Evolutionary conservation across 2,329 filamentous ascomycete species (phyloP).

Genomic region (Periglandula ipomoeae): DNA sequence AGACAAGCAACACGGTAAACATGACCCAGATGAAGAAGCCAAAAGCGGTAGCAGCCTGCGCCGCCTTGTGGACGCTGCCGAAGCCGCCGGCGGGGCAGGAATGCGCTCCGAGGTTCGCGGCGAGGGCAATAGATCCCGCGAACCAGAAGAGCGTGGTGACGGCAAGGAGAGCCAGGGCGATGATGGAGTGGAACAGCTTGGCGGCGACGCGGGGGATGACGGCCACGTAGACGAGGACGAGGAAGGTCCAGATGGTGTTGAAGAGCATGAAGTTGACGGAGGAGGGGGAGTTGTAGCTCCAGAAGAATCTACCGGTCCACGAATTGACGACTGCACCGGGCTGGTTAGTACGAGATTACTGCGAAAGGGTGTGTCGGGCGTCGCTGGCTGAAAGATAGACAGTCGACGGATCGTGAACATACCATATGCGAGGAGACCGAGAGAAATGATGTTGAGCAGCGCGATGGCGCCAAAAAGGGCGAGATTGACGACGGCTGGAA

Average conservation of each 20-base stretch:
- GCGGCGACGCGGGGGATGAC: conserved; percentile 56
- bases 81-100: conserved; percentile 40
- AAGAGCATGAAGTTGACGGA: conserved; percentile 73
- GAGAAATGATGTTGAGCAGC: conserved; percentile 6
- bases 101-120: conserved; percentile 51
- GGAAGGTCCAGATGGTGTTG: conserved; percentile 64
- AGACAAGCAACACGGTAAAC: conserved; percentile 36
- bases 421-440: conserved; percentile 9
- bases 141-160: conserved; percentile 87
- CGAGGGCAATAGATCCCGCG: conserved; percentile 70
- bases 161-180: conserved; percentile 57
- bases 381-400: neutral
- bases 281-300: conserved; percentile 33
- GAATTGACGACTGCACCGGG: conserved; percentile 9
- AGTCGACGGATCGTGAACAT: neutral
- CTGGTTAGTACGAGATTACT: neutral
- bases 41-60: conserved; percentile 57
- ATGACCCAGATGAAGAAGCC: conserved; percentile 54
- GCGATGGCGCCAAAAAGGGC: conserved; percentile 8
- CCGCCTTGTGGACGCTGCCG: conserved; percentile 39
- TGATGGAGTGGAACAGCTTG: conserved; percentile 52
- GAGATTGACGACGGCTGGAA: conserved; percentile 3
- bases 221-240: conserved; percentile 62
- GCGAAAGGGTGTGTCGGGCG: neutral
- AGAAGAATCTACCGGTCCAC: neutral